Evolutionary conservation across 2,329 filamentous ascomycete species (phyloP).

Genomic region (Epichloe glyceriae): DNA sequence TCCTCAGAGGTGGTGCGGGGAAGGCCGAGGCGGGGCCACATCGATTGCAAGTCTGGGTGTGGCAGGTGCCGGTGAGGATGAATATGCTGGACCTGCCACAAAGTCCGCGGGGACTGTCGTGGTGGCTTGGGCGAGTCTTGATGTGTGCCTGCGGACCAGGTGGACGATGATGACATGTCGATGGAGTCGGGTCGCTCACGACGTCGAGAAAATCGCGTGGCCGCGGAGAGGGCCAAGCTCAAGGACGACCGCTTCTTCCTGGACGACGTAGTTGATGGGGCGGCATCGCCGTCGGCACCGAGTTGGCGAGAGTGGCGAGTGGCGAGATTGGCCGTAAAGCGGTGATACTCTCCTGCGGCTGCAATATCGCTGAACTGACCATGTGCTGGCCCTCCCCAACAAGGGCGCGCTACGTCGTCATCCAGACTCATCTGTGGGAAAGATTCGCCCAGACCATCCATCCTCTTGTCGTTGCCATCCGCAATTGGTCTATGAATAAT

Average conservation of each 20-base stretch:
- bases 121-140: neutral
- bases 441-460: neutral
- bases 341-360: conserved; percentile 23
- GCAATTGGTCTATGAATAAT: conserved; percentile 1
- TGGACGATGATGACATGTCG: conserved; percentile 1
- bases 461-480: conserved; percentile 4
- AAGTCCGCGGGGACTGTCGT: neutral
- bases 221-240: conserved; percentile 14
- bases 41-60: neutral
- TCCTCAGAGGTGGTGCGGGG: conserved; percentile 10
- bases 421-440: conserved; percentile 1
- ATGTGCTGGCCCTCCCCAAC: conserved; percentile 12
- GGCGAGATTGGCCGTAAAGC: conserved; percentile 20
- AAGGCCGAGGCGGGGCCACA: conserved; percentile 4
- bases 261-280: neutral
- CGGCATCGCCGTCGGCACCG: neutral
- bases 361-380: conserved; percentile 19
- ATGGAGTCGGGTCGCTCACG: conserved; percentile 11
- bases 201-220: conserved; percentile 16
- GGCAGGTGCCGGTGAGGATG: neutral
- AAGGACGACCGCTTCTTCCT: conserved; percentile 9
- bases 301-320: conserved; percentile 3
- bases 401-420: conserved; percentile 4
- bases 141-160: neutral
- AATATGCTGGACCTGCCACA: neutral